Evolutionary conservation across 2,329 filamentous ascomycete species (phyloP), one percentile per base, ranked within the genome.

Genomic region (Teratosphaeria nubilosa): DNA sequence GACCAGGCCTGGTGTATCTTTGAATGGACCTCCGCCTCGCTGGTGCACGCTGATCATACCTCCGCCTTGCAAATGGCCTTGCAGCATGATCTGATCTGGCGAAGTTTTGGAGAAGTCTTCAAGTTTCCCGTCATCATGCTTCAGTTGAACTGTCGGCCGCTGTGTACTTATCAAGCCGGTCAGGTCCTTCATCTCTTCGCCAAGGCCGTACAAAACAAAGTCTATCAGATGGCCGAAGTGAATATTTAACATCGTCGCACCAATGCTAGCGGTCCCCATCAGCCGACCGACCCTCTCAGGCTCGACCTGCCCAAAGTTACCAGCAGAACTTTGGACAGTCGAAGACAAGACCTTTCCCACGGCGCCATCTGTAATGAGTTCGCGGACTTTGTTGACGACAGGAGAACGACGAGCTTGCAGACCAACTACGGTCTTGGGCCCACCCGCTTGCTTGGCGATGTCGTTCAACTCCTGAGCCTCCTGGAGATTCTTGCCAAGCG

Each of bases 391-490:
- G 2, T 68, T 16, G 1, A 77, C 62, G 0, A 74, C 62, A 2
- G 77, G 77, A 55, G 68, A 68, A 2, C 74, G 70, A 5, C 76
- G 70, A 2, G 71, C 76, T 64, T 82, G 80, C 4, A 80, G 58
- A 1, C 79, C 79, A 2, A 81, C 71, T 25, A 78, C 68, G 0
- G 76, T 81, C 53, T 69, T 72, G 11, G 76, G 70, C 0, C 72
- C 71, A 11, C 41, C 41, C 30, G 74, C 75, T 24, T 67, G 56
- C 51, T 72, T 69, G 0, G 78, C 78, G 10, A 80, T 59, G 1
- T 65, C 64, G 0, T 70, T 64, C 22, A 82, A 66, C 60, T 79
- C 75, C 51, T 75, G 70, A 0, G 77, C 73, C 59, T 79, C 71
- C 1, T 66, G 60, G 1, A 74, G 56, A 50, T 73, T 76, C 3